These are phyloP conservation scores for Xylariaceae sp. DNA, from an alignment of 2,329 filamentous ascomycete species.

Conservation along the genomic window DNA sequence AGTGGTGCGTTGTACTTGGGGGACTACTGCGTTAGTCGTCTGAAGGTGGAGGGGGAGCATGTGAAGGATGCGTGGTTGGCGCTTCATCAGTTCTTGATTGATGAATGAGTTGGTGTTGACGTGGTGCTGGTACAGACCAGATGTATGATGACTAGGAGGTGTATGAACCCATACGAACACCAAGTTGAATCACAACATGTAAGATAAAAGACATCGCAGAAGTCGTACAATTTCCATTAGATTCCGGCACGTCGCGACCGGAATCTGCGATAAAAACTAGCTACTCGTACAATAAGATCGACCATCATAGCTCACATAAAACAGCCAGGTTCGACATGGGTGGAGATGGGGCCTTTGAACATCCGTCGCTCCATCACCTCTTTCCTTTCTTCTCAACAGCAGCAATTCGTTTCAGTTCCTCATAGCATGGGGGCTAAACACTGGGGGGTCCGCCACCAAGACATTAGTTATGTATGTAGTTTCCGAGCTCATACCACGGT, in stretches of 20 bases:
- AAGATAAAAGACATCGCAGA: too few relatives aligned
- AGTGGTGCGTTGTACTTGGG: constrained; percentile 14
- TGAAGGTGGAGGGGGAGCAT: constrained; percentile 35
- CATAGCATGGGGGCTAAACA: background rate
- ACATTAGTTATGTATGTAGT: constrained; percentile 16
- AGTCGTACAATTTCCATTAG: background rate
- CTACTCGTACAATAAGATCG: background rate
- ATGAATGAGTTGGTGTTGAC: constrained; percentile 6
- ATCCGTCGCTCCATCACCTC: background rate
- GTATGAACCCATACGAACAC: too few relatives aligned
- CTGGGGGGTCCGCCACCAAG: background rate
- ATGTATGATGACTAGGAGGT: background rate
- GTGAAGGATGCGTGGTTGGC: constrained; percentile 28
- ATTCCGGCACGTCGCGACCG: background rate
- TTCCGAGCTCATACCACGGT: constrained; percentile 13
- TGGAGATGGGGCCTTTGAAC: too few relatives aligned
- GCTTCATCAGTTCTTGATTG: constrained; percentile 22
- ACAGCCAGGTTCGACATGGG: too few relatives aligned
- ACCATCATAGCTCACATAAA: background rate
- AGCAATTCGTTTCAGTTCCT: constrained; percentile 7
- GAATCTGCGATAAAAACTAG: background rate
- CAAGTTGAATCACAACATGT: too few relatives aligned
- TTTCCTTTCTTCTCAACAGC: background rate
- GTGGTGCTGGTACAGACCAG: background rate
- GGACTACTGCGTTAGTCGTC: constrained; percentile 23